A percentile compares a stretch with the other conserved stretches of the same genome.
These are phyloP conservation scores for Verticillium nubilum DNA, from an alignment of 2,329 filamentous ascomycete species.

Conservation along the genomic window DNA sequence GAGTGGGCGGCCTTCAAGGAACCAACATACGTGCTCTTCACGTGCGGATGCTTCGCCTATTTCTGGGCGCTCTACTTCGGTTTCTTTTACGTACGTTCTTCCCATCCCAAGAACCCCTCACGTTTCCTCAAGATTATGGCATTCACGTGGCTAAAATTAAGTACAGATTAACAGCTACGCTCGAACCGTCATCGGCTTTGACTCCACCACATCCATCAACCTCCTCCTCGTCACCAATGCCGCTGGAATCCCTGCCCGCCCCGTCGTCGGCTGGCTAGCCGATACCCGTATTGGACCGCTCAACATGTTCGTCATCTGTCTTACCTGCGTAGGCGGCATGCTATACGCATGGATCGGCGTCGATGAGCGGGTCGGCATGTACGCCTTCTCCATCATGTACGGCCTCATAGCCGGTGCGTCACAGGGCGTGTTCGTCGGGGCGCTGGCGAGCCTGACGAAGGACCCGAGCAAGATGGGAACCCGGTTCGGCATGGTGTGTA, in stretches of 20 bases:
- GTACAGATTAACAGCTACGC: constrained; percentile 31
- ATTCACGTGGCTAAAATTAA: background rate
- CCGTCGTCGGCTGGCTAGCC: constrained; percentile 49
- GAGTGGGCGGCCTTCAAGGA: constrained; percentile 47
- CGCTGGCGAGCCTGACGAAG: constrained; percentile 33
- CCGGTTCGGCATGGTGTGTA: constrained; percentile 37
- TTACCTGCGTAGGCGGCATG: constrained; percentile 20
- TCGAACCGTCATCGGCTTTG: constrained; percentile 35
- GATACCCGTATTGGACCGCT: constrained; percentile 49
- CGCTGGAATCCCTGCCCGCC: constrained; percentile 48
- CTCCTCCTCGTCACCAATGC: constrained; percentile 56
- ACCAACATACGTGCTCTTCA: constrained; percentile 32
- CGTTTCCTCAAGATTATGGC: background rate
- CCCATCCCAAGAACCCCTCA: background rate
- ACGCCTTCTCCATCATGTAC: constrained; percentile 35
- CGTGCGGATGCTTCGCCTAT: constrained; percentile 27
- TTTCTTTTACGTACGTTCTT: constrained; percentile 38
- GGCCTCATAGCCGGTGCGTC: constrained; percentile 34
- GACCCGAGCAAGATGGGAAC: constrained; percentile 38
- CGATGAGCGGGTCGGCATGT: constrained; percentile 26
- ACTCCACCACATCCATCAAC: constrained; percentile 43
- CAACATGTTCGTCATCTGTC: constrained; percentile 43
- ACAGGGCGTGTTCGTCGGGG: constrained; percentile 31
- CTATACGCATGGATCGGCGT: constrained; percentile 51
- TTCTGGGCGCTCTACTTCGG: constrained; percentile 46